Percentiles rank a stretch among this genome's conserved stretches.
Evolutionary conservation across 2,329 filamentous ascomycete genomes (phyloP).

Genomic region (Clathrospora elynae): DNA sequence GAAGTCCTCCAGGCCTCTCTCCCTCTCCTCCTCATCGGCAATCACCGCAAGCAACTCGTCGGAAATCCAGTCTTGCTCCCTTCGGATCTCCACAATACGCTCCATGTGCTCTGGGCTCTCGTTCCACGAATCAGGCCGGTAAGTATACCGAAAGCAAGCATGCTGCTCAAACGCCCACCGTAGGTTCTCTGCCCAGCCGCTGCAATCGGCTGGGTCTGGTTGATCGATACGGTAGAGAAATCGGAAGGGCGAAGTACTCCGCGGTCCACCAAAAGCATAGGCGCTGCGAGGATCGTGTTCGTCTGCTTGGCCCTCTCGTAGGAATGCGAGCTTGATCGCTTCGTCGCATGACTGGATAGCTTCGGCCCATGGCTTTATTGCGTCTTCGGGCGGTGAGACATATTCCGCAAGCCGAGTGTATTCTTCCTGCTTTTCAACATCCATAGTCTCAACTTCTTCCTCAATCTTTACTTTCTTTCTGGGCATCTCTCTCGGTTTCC

Average conservation of each 20-base stretch:
- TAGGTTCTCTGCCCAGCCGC: constrained; percentile 35
- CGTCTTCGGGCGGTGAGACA: constrained; percentile 1
- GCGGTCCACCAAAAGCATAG: constrained; percentile 30
- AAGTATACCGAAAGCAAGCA: constrained; percentile 10
- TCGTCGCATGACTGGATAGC: not conserved
- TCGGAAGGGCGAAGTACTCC: constrained; percentile 24
- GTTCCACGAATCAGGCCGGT: constrained; percentile 23
- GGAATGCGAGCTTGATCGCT: not conserved
- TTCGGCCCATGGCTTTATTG: not conserved
- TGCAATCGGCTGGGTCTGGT: constrained; percentile 20
- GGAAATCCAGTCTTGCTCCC: constrained; percentile 27
- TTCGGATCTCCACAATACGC: constrained; percentile 20
- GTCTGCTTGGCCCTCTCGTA: constrained; percentile 8
- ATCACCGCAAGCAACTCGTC: constrained; percentile 23
- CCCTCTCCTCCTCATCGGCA: not conserved
- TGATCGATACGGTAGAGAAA: constrained; percentile 17
- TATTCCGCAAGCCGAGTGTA: constrained; percentile 8
- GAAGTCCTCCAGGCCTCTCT: not conserved
- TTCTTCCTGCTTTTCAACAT: not conserved
- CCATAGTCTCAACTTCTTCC: not conserved
- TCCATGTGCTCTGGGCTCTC: constrained; percentile 36
- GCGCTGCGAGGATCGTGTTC: constrained; percentile 13
- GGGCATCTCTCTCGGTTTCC: not conserved
- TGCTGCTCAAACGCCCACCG: constrained; percentile 30
- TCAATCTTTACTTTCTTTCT: not conserved